phyloP scores from a whole-genome alignment of 768 basidiomycete genomes.

The Lentinula guzmanii region DNA sequence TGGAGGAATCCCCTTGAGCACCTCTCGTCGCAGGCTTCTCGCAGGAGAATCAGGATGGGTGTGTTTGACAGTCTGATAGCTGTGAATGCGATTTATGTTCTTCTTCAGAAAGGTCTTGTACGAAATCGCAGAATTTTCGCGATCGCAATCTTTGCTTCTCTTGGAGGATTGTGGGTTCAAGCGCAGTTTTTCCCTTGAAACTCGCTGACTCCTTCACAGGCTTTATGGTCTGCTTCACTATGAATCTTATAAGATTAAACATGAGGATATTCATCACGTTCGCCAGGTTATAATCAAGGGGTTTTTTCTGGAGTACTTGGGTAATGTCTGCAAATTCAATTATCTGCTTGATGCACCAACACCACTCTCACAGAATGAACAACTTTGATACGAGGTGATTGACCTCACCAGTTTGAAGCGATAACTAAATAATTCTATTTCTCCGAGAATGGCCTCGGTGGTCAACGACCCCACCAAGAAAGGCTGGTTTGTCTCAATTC shows the following conservation, averaged over 20 bases:
- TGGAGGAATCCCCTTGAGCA: slow-evolving; percentile 35
- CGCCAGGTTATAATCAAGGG: slow-evolving; percentile 64
- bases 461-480: slow-evolving; percentile 46
- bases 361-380: slow-evolving; percentile 30
- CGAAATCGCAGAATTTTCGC: slow-evolving; percentile 61
- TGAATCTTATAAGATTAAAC: not conserved
- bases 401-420: not conserved
- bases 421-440: slow-evolving; percentile 1
- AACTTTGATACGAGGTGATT: slow-evolving; percentile 35
- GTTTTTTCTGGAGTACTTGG: slow-evolving; percentile 72
- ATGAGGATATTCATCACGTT: not conserved
- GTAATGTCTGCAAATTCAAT: slow-evolving; percentile 25
- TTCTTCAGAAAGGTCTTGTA: slow-evolving; percentile 49
- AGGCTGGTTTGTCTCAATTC: slow-evolving; percentile 71
- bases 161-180: slow-evolving; percentile 70
- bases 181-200: not conserved
- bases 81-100: not conserved
- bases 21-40: slow-evolving; percentile 45
- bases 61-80: slow-evolving; percentile 7
- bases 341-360: not conserved
- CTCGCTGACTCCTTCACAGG: slow-evolving; percentile 25
- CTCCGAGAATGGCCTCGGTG: slow-evolving; percentile 44
- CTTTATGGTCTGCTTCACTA: slow-evolving; percentile 45
- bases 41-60: slow-evolving; percentile 69
- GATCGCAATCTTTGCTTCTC: slow-evolving; percentile 71